These are phyloP conservation scores for Setaria italica DNA, from an alignment of 202 grass and related monocot genomes.

Conservation along the genomic window DNA sequence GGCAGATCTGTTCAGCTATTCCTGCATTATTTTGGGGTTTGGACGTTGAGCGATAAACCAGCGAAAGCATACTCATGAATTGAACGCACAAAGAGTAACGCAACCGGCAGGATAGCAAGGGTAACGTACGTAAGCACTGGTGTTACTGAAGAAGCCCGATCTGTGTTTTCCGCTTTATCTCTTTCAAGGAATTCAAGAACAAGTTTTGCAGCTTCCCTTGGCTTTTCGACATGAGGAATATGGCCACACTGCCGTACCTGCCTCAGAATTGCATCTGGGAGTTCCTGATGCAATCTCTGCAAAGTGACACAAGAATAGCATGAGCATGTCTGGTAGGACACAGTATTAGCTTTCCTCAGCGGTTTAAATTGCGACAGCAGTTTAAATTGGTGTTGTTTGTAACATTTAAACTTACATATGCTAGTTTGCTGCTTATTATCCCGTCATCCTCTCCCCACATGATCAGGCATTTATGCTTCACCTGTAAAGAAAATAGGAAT, in stretches of 20 bases:
- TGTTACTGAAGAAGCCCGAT: not conserved
- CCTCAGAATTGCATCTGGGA: slow-evolving; percentile 60
- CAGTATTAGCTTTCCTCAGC: not conserved
- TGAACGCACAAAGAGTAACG: not conserved
- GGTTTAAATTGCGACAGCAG: not conserved
- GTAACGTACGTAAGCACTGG: slow-evolving; percentile 16
- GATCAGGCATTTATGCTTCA: slow-evolving; percentile 79
- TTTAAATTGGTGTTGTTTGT: not conserved
- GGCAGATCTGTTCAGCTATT: slow-evolving; percentile 10
- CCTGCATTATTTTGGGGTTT: slow-evolving; percentile 29
- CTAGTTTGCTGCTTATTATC: slow-evolving; percentile 74
- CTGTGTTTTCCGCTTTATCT: not conserved
- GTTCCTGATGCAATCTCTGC: slow-evolving; percentile 82
- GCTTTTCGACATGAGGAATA: slow-evolving; percentile 91
- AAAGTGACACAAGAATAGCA: not conserved
- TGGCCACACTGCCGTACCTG: slow-evolving; percentile 75
- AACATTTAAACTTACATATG: slow-evolving; percentile 64
- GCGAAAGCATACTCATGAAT: not conserved
- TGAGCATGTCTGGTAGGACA: not conserved
- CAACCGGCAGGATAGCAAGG: not conserved
- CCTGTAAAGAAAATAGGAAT: slow-evolving; percentile 47
- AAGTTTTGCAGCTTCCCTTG: slow-evolving; percentile 48
- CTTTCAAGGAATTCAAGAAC: slow-evolving; percentile 68
- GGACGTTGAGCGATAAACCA: not conserved
- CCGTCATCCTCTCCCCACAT: slow-evolving; percentile 89